phyloP scores from a whole-genome alignment of 1,284 basidiomycete genomes.

The Cystobasidium slooffiae region DNA sequence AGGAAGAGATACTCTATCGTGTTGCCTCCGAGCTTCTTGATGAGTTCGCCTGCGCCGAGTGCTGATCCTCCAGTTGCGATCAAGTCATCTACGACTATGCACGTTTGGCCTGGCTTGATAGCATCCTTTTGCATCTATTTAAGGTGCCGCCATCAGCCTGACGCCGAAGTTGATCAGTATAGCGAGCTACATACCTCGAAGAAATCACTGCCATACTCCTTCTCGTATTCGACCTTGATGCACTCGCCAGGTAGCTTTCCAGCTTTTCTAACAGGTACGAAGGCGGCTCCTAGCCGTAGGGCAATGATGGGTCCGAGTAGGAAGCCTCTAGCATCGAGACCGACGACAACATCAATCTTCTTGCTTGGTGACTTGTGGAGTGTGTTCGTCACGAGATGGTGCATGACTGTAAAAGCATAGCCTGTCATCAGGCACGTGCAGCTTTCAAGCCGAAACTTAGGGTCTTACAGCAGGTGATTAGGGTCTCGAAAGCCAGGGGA shows the following conservation, averaged over 20 bases:
- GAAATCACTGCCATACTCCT: constrained; percentile 86
- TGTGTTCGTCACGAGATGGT: constrained; percentile 81
- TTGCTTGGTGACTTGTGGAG: constrained; percentile 63
- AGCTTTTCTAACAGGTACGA: constrained; percentile 92
- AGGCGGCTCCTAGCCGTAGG: constrained; percentile 85
- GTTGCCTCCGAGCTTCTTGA: constrained; percentile 78
- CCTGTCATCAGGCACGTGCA: background rate
- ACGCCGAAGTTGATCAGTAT: constrained; percentile 12
- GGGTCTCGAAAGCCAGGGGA: constrained; percentile 75
- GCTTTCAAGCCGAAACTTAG: background rate
- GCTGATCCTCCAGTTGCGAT: constrained; percentile 98
- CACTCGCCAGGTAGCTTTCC: constrained; percentile 92
- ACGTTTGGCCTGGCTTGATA: constrained; percentile 79
- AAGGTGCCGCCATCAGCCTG: constrained; percentile 64
- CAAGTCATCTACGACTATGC: constrained; percentile 91
- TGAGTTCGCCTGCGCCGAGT: constrained; percentile 87
- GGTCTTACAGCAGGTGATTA: constrained; percentile 38
- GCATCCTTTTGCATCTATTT: constrained; percentile 91
- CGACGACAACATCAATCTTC: constrained; percentile 92
- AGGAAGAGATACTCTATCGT: constrained; percentile 94
- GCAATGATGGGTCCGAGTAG: constrained; percentile 92
- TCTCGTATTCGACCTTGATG: constrained; percentile 77
- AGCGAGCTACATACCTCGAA: constrained; percentile 31
- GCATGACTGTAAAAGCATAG: constrained; percentile 67
- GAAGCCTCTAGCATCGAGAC: constrained; percentile 95